Conservation (phyloP, 2,329 filamentous ascomycete genomes). For the Hymenoscyphus infarciens region DNA sequence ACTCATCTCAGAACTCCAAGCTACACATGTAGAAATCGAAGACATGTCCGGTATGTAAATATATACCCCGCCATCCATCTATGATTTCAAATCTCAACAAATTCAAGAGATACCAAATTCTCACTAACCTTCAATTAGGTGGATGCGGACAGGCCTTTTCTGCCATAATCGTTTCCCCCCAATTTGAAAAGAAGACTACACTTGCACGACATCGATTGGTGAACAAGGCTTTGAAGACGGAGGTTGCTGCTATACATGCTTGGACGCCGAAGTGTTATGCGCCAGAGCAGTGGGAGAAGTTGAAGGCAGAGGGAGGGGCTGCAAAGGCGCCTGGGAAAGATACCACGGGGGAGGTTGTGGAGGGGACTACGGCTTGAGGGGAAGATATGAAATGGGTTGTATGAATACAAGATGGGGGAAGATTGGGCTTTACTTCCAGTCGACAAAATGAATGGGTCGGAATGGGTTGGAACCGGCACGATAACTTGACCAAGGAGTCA, state of each 20-base stretch:
- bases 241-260: conserved; percentile 72
- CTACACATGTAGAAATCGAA: conserved; percentile 78
- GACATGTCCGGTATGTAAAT: conserved; percentile 77
- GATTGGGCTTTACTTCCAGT: not conserved
- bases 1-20: conserved; percentile 66
- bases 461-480: not conserved
- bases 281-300: conserved; percentile 69
- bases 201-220: conserved; percentile 67
- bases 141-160: conserved; percentile 70
- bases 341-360: conserved; percentile 34
- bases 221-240: conserved; percentile 62
- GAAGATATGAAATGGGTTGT: not conserved
- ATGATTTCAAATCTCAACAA: not conserved
- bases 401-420: not conserved
- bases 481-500: not conserved
- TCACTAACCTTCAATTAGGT: conserved; percentile 42
- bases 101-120: not conserved
- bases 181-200: conserved; percentile 57
- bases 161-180: conserved; percentile 61
- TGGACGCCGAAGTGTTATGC: conserved; percentile 76
- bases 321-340: conserved; percentile 32
- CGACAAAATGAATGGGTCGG: not conserved
- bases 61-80: conserved; percentile 12
- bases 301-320: conserved; percentile 40
- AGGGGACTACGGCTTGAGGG: conserved; percentile 32